A percentile compares a stretch with the other conserved stretches of the same genome.
Evolutionary conservation across 306 rosid species (phyloP).

Genomic region (Clitoria ternatea): DNA sequence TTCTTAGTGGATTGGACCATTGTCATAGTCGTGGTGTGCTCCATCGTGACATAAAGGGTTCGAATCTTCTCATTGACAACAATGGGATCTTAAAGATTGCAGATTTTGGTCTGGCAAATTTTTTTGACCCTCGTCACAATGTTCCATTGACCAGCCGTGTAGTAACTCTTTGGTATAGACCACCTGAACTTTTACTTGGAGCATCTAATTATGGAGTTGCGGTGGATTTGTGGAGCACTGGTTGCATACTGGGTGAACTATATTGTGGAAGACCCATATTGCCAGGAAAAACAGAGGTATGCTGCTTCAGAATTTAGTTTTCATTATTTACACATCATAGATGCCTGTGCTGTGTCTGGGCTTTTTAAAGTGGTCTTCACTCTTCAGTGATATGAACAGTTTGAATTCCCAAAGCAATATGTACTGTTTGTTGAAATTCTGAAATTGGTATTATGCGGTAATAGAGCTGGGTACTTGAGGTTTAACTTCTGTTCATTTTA

Average conservation of each 20-base stretch:
- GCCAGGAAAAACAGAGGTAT: conserved; percentile 97
- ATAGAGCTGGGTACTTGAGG: conserved; percentile 14
- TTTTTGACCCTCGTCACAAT: conserved; percentile 57
- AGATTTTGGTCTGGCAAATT: conserved; percentile 91
- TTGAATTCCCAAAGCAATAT: neutral
- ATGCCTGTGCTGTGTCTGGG: neutral
- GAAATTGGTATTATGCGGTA: neutral
- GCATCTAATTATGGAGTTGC: conserved; percentile 84
- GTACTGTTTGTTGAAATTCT: neutral
- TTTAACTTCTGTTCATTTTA: conserved; percentile 27
- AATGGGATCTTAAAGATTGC: conserved; percentile 86
- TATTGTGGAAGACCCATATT: conserved; percentile 83
- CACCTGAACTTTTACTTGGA: conserved; percentile 96
- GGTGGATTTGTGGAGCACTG: conserved; percentile 93
- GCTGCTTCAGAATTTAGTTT: conserved; percentile 1
- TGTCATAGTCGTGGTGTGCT: conserved; percentile 84
- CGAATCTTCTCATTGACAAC: conserved; percentile 84
- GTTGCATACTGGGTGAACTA: conserved; percentile 94
- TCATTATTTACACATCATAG: neutral
- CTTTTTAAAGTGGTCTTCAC: neutral
- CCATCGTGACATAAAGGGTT: conserved; percentile 98
- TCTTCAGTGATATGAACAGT: neutral
- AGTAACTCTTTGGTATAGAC: conserved; percentile 96
- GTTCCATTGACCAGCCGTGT: conserved; percentile 85
- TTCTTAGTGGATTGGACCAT: conserved; percentile 82